A percentile compares a stretch with the other conserved stretches of the same genome.
Evolutionary conservation across 352 stramenopile genomes (phyloP).

Genomic region (Phytophthora gonapodyides): DNA sequence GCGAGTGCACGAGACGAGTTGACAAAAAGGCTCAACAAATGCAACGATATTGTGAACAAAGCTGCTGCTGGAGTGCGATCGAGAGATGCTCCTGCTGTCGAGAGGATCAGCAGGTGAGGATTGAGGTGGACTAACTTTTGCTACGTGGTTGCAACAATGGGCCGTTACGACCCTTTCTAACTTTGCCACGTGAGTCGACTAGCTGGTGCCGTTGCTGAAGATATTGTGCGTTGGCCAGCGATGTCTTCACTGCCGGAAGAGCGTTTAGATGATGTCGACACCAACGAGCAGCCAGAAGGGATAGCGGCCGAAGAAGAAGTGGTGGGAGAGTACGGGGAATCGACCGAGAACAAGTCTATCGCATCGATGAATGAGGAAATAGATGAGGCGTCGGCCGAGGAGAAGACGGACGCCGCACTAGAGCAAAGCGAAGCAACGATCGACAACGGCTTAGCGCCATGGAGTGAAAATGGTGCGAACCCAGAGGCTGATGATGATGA

Average conservation of each 20-base stretch:
- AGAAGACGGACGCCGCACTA: conserved; percentile 1
- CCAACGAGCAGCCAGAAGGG: not conserved
- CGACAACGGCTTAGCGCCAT: not conserved
- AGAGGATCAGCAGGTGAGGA: not conserved
- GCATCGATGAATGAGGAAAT: not conserved
- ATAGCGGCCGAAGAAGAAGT: not conserved
- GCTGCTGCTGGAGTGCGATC: conserved; percentile 9
- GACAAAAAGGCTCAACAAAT: conserved; percentile 34
- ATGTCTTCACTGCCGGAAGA: conserved; percentile 23
- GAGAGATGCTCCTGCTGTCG: conserved; percentile 6
- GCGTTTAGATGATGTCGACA: not conserved
- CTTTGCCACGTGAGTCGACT: conserved; percentile 1
- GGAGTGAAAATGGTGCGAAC: conserved; percentile 18
- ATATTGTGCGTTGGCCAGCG: conserved; percentile 4
- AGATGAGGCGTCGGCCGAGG: not conserved
- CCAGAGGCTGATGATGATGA: conserved; percentile 11
- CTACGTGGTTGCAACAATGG: conserved; percentile 4
- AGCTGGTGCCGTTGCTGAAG: not conserved
- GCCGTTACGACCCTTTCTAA: conserved; percentile 24
- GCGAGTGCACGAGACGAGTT: conserved; percentile 18
- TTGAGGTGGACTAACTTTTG: conserved; percentile 3
- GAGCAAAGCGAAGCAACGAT: conserved; percentile 7
- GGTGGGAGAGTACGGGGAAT: not conserved
- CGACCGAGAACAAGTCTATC: conserved; percentile 4
- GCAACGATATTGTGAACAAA: conserved; percentile 39